These are phyloP conservation scores for Tribonema minus DNA, from an alignment of 108 stramenopile species.

Conservation along the genomic window DNA sequence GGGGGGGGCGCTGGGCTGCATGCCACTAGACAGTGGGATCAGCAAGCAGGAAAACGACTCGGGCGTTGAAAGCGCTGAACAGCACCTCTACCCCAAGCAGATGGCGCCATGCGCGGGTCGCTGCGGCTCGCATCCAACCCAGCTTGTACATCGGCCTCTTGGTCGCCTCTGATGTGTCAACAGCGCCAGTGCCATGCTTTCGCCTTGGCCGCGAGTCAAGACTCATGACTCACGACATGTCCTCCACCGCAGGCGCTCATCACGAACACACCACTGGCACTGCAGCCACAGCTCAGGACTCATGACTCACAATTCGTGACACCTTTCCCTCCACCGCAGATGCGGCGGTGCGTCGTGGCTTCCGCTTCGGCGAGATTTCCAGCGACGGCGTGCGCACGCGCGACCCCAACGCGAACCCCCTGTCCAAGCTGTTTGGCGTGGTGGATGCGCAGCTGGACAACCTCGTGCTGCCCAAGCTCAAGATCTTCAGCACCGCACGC, in stretches of 20 bases:
- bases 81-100: too few relatives aligned
- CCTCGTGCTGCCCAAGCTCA: not conserved
- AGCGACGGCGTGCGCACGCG: too few relatives aligned
- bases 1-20: too few relatives aligned
- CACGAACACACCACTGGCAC: not conserved
- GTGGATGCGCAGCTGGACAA: constrained; percentile 32
- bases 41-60: too few relatives aligned
- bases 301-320: not conserved
- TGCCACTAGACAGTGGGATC: too few relatives aligned
- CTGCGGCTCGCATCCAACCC: too few relatives aligned
- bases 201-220: not conserved
- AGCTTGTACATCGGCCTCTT: too few relatives aligned
- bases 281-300: not conserved
- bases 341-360: constrained; percentile 11
- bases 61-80: too few relatives aligned
- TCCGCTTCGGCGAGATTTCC: constrained; percentile 41
- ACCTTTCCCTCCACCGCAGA: not conserved
- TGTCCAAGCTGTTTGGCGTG: not conserved
- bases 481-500: not conserved
- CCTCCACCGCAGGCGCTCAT: not conserved
- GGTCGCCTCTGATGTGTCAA: too few relatives aligned
- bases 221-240: not conserved
- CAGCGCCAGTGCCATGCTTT: not conserved
- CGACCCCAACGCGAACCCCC: constrained; percentile 3
- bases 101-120: too few relatives aligned